Conservation (phyloP, 2,329 filamentous ascomycete species). For the Pezicula neosporulosa region DNA sequence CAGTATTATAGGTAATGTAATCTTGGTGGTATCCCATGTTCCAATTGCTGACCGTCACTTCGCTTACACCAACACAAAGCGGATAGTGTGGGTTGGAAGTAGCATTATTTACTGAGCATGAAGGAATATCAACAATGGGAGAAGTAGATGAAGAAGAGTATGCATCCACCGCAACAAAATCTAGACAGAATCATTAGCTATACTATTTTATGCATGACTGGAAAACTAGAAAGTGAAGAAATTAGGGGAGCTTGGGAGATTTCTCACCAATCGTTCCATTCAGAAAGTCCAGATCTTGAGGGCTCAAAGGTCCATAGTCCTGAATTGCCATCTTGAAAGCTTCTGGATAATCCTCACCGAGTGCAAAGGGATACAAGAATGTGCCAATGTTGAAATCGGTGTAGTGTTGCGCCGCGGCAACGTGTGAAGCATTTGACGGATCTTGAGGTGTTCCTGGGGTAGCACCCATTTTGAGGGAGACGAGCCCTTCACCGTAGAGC, state of each 20-base stretch:
- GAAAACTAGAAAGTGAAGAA: too few species aligned
- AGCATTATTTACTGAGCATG: neutral
- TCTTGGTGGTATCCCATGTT: conserved; percentile 28
- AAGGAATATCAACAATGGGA: neutral
- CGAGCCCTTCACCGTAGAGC: conserved; percentile 42
- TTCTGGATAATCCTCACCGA: neutral
- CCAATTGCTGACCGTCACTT: neutral
- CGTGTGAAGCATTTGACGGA: conserved; percentile 14
- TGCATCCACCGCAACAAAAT: neutral
- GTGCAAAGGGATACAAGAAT: neutral
- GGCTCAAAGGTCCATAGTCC: neutral
- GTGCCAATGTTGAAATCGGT: conserved; percentile 38
- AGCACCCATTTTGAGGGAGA: conserved; percentile 36
- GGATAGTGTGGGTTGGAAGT: neutral
- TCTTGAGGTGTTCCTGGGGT: conserved; percentile 47
- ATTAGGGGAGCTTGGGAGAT: too few species aligned
- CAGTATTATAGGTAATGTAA: neutral
- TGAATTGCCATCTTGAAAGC: conserved; percentile 27
- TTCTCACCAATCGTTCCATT: neutral
- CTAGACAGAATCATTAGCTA: too few species aligned
- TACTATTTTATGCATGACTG: too few species aligned
- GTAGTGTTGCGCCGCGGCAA: conserved; percentile 15
- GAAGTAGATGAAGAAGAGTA: neutral
- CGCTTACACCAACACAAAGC: neutral
- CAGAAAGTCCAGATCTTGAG: neutral